Percentiles rank a stretch among this genome's conserved stretches.
Conservation (phyloP, 192 early-diverging fungal species). For the Backusella liffmaniae region DNA sequence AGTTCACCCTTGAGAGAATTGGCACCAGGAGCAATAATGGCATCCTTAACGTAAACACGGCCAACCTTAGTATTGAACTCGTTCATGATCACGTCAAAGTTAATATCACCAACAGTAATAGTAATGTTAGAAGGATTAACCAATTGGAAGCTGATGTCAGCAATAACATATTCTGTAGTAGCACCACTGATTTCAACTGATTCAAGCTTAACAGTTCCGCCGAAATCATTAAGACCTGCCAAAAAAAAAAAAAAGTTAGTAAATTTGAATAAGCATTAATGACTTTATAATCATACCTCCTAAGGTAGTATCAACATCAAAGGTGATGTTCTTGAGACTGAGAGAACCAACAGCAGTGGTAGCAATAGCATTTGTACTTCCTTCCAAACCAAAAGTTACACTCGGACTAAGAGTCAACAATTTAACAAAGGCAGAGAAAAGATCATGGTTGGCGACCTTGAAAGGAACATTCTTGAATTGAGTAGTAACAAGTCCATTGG, state of each 20-base stretch:
- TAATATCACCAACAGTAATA: constrained; percentile 46
- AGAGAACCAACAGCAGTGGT: constrained; percentile 40
- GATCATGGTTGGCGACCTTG: constrained; percentile 15
- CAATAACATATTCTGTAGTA: constrained; percentile 42
- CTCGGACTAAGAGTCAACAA: constrained; percentile 16
- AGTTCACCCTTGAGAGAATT: constrained; percentile 38
- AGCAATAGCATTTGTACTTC: constrained; percentile 28
- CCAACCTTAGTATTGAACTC: constrained; percentile 41
- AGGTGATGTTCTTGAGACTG: constrained; percentile 35
- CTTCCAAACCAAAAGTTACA: constrained; percentile 25
- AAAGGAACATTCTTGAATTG: constrained; percentile 35
- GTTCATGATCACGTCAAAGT: constrained; percentile 35
- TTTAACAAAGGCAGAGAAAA: constrained; percentile 34
- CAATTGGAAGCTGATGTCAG: constrained; percentile 40
- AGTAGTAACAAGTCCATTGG: constrained; percentile 20
- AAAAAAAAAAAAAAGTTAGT: not conserved
- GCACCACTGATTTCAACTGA: constrained; percentile 24
- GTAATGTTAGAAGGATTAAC: constrained; percentile 53
- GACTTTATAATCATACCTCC: constrained; percentile 23
- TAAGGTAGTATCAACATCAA: constrained; percentile 37
- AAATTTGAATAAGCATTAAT: not conserved
- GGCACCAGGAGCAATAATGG: constrained; percentile 42
- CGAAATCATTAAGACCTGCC: constrained; percentile 29
- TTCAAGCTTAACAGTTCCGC: constrained; percentile 21
- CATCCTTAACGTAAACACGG: constrained; percentile 36